Evolutionary conservation across 495 filamentous ascomycete genomes (phyloP).

Genomic region (Podospora pseudocomata): DNA sequence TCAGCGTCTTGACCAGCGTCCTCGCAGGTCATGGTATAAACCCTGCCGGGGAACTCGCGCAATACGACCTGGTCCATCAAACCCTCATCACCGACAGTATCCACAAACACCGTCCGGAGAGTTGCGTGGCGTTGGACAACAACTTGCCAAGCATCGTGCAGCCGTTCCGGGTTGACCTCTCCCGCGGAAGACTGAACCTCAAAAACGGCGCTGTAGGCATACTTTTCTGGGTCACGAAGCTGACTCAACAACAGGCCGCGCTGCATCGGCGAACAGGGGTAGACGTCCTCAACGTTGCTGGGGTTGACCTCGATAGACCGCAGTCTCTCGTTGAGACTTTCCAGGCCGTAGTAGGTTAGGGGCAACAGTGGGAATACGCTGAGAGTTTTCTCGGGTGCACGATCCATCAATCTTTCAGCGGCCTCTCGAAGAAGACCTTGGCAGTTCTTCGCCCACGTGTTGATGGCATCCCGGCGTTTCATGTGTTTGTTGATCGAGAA

Average conservation of each 20-base stretch:
- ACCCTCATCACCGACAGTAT: conserved; percentile 31
- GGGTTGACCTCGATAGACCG: conserved; percentile 36
- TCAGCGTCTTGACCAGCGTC: conserved; percentile 29
- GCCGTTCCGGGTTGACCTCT: background rate
- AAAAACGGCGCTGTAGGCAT: conserved; percentile 52
- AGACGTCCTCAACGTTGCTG: conserved; percentile 39
- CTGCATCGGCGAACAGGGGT: conserved; percentile 46
- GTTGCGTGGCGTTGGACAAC: conserved; percentile 38
- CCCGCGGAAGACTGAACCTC: conserved; percentile 34
- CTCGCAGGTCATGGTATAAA: conserved; percentile 43
- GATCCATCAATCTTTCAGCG: conserved; percentile 38
- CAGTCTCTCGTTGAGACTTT: conserved; percentile 40
- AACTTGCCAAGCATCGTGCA: conserved; percentile 24
- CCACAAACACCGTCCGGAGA: conserved; percentile 31
- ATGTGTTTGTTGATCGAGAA: conserved; percentile 58
- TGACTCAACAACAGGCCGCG: conserved; percentile 42
- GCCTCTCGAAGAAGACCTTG: conserved; percentile 40
- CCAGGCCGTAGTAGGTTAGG: conserved; percentile 48
- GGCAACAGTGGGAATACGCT: conserved; percentile 55
- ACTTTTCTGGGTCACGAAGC: conserved; percentile 49
- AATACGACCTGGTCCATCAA: conserved; percentile 26
- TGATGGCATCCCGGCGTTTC: conserved; percentile 49
- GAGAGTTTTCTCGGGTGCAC: conserved; percentile 43
- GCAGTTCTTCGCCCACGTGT: conserved; percentile 48
- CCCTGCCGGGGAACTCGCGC: conserved; percentile 29